Percentiles rank a stretch among this genome's conserved stretches.
Evolutionary conservation across 2,329 filamentous ascomycete genomes (phyloP).

Genomic region (Fusarium torreyae): DNA sequence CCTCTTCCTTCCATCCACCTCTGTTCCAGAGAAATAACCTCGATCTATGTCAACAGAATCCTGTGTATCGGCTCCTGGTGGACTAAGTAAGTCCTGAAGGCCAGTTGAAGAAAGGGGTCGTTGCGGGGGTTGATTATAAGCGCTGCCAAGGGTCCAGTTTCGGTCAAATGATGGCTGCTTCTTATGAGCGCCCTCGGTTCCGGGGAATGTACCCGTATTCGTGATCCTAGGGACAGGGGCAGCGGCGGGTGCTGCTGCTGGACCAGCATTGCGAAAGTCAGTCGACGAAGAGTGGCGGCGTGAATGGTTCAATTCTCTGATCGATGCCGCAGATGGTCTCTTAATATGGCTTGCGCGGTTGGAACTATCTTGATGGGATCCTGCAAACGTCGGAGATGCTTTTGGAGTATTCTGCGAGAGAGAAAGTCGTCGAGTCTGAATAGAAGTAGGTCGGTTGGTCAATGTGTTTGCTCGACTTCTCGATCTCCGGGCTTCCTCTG

Average conservation of each 20-base stretch:
- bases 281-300: constrained; percentile 86
- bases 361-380: constrained; percentile 62
- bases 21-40: constrained; percentile 93
- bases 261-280: constrained; percentile 70
- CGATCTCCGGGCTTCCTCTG: constrained; percentile 65
- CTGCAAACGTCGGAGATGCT: constrained; percentile 61
- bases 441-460: constrained; percentile 66
- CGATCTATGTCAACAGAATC: constrained; percentile 80
- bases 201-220: constrained; percentile 61
- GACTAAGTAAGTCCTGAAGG: constrained; percentile 61
- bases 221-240: constrained; percentile 58
- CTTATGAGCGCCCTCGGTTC: constrained; percentile 64
- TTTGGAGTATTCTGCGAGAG: constrained; percentile 64
- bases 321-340: constrained; percentile 83
- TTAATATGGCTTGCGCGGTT: constrained; percentile 65
- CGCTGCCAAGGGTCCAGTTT: constrained; percentile 76
- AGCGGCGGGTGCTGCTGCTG: constrained; percentile 42
- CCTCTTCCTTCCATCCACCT: constrained; percentile 81
- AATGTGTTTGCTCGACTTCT: constrained; percentile 72
- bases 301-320: constrained; percentile 86
- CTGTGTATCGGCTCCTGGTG: constrained; percentile 59
- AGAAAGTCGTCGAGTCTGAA: constrained; percentile 65
- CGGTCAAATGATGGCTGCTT: constrained; percentile 79
- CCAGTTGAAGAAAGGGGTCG: constrained; percentile 70
- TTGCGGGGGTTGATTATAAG: constrained; percentile 58